phyloP scores from a whole-genome alignment of 495 filamentous ascomycete genomes.

The Cetradonia linearis region DNA sequence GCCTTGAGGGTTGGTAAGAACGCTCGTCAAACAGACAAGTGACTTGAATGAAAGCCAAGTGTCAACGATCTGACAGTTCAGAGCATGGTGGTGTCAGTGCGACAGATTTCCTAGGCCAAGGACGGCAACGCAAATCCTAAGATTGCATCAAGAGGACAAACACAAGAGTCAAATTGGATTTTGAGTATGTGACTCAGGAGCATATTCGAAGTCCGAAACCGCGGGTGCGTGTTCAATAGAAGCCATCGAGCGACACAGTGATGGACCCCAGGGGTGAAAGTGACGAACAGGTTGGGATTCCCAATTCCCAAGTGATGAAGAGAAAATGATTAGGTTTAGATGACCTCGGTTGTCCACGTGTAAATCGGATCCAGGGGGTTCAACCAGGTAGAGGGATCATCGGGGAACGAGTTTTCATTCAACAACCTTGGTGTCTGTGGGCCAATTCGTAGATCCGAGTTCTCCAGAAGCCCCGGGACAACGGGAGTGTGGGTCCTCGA shows the following conservation, averaged over 20 bases:
- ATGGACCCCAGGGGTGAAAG: background rate
- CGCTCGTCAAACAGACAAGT: background rate
- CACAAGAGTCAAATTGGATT: slow-evolving; percentile 9
- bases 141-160: slow-evolving; percentile 6
- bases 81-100: too few relatives aligned
- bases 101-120: too few relatives aligned
- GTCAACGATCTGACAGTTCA: background rate
- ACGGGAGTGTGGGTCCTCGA: slow-evolving; percentile 31
- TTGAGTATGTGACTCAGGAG: background rate
- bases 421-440: background rate
- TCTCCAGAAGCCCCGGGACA: background rate
- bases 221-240: slow-evolving; percentile 4
- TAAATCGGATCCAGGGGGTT: background rate
- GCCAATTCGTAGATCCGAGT: background rate
- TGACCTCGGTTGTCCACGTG: background rate
- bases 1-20: background rate
- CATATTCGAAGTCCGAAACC: background rate
- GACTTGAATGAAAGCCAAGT: background rate
- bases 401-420: background rate
- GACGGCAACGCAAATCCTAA: background rate
- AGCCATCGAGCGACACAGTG: background rate
- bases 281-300: too few relatives aligned
- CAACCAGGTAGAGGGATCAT: background rate
- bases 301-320: background rate
- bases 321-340: background rate